Conservation (phyloP, 83 land plant species). For the Isoetes engelmannii region DNA sequence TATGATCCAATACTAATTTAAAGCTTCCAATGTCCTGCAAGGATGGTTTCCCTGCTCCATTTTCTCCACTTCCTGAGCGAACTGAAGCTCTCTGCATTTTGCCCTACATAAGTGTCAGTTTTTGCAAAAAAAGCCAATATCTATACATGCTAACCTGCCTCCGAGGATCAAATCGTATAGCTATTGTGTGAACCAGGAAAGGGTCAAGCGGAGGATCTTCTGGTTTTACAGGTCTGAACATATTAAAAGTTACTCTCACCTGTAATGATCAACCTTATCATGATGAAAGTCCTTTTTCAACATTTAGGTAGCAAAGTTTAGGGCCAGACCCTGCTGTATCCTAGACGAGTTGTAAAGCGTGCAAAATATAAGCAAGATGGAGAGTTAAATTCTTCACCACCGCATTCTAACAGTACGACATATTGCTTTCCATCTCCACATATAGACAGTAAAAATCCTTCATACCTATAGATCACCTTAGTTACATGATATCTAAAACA, state of each 20-base stretch:
- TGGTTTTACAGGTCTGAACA: constrained; percentile 85
- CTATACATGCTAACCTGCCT: constrained; percentile 47
- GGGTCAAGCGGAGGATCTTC: constrained; percentile 89
- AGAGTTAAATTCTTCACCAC: constrained; percentile 55
- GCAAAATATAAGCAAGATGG: constrained; percentile 67
- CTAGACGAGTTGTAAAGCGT: constrained; percentile 69
- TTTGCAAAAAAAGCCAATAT: background rate
- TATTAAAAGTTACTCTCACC: constrained; percentile 81
- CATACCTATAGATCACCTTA: constrained; percentile 49
- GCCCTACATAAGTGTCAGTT: background rate
- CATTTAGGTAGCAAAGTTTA: constrained; percentile 2
- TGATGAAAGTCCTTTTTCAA: background rate
- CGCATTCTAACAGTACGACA: constrained; percentile 73
- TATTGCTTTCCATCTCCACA: constrained; percentile 93
- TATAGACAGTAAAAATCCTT: constrained; percentile 80
- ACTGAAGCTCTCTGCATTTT: constrained; percentile 30
- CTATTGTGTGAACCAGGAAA: constrained; percentile 79
- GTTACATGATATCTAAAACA: constrained; percentile 1
- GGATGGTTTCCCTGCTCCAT: constrained; percentile 19
- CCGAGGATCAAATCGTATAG: constrained; percentile 90
- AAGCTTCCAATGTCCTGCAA: constrained; percentile 55
- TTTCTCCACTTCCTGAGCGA: constrained; percentile 13
- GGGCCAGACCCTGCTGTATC: constrained; percentile 82
- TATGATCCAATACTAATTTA: constrained; percentile 73
- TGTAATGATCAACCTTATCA: constrained; percentile 22